These are phyloP conservation scores for Aspergillus nomiae DNA, from an alignment of 2,329 filamentous ascomycete genomes.

Conservation along the genomic window DNA sequence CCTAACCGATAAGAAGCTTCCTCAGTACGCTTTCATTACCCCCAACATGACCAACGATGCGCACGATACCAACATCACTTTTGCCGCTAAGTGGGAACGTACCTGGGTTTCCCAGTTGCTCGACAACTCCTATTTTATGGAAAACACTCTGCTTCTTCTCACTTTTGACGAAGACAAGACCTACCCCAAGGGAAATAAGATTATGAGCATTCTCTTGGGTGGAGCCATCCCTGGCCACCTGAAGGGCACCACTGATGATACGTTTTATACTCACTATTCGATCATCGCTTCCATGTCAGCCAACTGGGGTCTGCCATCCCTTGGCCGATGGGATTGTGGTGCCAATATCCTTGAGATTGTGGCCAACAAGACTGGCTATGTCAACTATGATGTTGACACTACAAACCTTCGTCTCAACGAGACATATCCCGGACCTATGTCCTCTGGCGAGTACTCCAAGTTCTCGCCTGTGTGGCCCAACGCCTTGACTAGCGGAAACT, in stretches of 20 bases:
- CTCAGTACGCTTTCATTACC: slow-evolving; percentile 65
- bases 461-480: slow-evolving; percentile 33
- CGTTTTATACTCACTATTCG: slow-evolving; percentile 74
- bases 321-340: slow-evolving; percentile 71
- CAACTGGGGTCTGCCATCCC: slow-evolving; percentile 70
- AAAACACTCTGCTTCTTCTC: slow-evolving; percentile 72
- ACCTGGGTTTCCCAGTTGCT: slow-evolving; percentile 72
- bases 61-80: slow-evolving; percentile 71
- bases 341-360: slow-evolving; percentile 70
- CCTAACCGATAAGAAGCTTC: slow-evolving; percentile 62
- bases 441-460: slow-evolving; percentile 27
- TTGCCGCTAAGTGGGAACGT: slow-evolving; percentile 68
- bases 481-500: slow-evolving; percentile 30
- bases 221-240: slow-evolving; percentile 69
- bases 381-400: slow-evolving; percentile 43
- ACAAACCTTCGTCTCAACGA: slow-evolving; percentile 53
- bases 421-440: slow-evolving; percentile 55
- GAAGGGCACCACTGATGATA: slow-evolving; percentile 67
- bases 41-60: slow-evolving; percentile 66
- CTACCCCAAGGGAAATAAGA: slow-evolving; percentile 67
- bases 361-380: slow-evolving; percentile 62
- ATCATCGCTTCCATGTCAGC: slow-evolving; percentile 66
- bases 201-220: slow-evolving; percentile 72
- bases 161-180: slow-evolving; percentile 80
- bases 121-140: slow-evolving; percentile 69